Conservation (phyloP, 129 eudicot genomes). For the Sambucus nigra region DNA sequence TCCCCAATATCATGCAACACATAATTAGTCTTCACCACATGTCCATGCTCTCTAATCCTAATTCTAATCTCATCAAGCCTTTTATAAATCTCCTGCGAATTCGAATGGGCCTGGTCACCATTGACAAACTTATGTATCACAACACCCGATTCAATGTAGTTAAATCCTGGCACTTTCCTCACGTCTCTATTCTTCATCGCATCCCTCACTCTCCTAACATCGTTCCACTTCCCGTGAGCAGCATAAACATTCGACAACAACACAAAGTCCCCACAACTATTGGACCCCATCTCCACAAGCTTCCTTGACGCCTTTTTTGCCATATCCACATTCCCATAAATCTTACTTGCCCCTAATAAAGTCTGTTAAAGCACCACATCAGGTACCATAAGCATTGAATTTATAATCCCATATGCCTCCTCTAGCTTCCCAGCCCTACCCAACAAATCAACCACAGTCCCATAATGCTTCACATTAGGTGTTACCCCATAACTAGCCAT, state of each 20-base stretch:
- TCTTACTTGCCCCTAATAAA: constrained; percentile 76
- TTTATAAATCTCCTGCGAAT: constrained; percentile 42
- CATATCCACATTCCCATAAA: constrained; percentile 61
- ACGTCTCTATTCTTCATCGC: constrained; percentile 61
- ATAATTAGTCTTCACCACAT: constrained; percentile 54
- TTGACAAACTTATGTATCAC: constrained; percentile 56
- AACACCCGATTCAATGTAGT: constrained; percentile 61
- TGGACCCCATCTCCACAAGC: constrained; percentile 81
- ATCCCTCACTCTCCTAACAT: constrained; percentile 66
- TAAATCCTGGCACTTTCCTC: constrained; percentile 80
- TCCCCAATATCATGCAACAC: constrained; percentile 87
- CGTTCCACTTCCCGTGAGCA: constrained; percentile 78
- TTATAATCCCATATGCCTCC: constrained; percentile 50
- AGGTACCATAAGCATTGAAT: constrained; percentile 66
- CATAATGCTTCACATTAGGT: constrained; percentile 74
- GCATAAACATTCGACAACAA: constrained; percentile 75
- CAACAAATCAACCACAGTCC: constrained; percentile 72
- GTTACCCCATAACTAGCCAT: constrained; percentile 38
- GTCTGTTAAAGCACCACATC: constrained; percentile 92
- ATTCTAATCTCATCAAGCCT: constrained; percentile 65
- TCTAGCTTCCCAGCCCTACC: constrained; percentile 74
- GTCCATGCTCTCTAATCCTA: constrained; percentile 57
- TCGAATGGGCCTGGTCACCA: constrained; percentile 59
- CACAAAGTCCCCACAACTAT: constrained; percentile 69
- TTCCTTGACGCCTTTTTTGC: constrained; percentile 74